Base-by-base conservation (phyloP, 495 filamentous ascomycete species). In the Cercophora scortea region DNA sequence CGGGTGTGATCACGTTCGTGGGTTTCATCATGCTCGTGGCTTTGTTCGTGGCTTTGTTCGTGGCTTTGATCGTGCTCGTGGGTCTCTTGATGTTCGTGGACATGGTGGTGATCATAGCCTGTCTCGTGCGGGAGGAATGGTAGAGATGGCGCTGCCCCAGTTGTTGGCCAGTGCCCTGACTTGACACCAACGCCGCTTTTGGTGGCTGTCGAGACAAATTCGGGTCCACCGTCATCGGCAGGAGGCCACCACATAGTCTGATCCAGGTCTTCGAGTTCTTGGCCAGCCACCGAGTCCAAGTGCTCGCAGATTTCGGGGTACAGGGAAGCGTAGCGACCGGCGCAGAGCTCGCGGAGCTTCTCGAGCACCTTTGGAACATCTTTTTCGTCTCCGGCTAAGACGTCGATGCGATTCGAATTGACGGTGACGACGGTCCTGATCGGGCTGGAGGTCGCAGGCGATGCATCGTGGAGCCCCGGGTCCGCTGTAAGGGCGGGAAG, bases 301-400 rank as follows among this genome's bases (percentile, higher is more conserved):
- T 57, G 46, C n/a, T 57, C 55, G 46, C 50, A 57, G 9, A 57
- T 57, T 15, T 57, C 55, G 46, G 55, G 55, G 39, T 57, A 57
- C 41, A 49, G 17, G 32, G 16, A 25, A 18, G 55, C 55, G 32
- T 49, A 17, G 12, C 52, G 53, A 1, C 52, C 53, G 16, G 53
- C 45, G 36, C 57, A 55, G 12, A 59, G 45, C 41, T 53, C 36
- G 11, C 43, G 45, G 38, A 59, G 53, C 53, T 55, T 53, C 33
- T 55, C 49, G 12, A 49, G 13, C n/a, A 59, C 49, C 15, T 59
- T 55, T 32, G 53, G 49, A 35, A 59, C 46, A 42, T 59, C 57
- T n/a, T 59, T 17, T 15, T 52, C 49, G 13, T 46, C 35, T 3
- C 38, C 41, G 32, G 57, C 57, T 11, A 59, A 25, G 7, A 59